phyloP scores from a whole-genome alignment of 176 grass and related monocot species.

The Juncus effusus region DNA sequence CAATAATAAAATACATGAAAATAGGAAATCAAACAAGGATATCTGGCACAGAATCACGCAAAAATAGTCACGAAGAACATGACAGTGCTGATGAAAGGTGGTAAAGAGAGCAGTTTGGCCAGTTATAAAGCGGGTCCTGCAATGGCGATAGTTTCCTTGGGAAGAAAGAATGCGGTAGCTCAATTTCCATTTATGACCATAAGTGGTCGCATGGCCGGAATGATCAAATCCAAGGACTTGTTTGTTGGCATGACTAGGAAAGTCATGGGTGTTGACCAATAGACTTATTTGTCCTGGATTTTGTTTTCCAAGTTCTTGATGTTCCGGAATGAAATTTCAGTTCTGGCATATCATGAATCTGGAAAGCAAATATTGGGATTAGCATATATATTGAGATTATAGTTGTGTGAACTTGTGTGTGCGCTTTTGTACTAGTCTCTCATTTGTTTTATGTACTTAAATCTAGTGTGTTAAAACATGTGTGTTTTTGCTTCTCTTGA shows the following conservation, averaged over 20 bases:
- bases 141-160: conserved; percentile 8
- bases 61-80: conserved; percentile 14
- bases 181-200: conserved; percentile 9
- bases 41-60: background rate
- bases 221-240: conserved; percentile 28
- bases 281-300: background rate
- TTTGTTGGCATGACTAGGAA: conserved; percentile 20
- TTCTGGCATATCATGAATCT: too few relatives aligned
- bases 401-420: too few relatives aligned
- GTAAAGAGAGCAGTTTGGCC: conserved; percentile 9
- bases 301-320: too few relatives aligned
- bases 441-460: too few relatives aligned
- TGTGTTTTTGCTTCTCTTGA: too few relatives aligned
- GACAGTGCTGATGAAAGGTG: conserved; percentile 18
- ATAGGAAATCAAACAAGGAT: conserved; percentile 10
- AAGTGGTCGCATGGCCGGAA: background rate
- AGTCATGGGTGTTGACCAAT: background rate
- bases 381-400: too few relatives aligned
- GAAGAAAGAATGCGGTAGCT: conserved; percentile 18
- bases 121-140: background rate
- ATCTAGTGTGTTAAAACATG: too few relatives aligned
- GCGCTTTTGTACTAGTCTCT: too few relatives aligned
- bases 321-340: too few relatives aligned
- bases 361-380: too few relatives aligned
- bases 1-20: too few relatives aligned